Base-by-base conservation (phyloP, 228 moss, liverwort and hornwort genomes). In the Sphagnum fallax region DNA sequence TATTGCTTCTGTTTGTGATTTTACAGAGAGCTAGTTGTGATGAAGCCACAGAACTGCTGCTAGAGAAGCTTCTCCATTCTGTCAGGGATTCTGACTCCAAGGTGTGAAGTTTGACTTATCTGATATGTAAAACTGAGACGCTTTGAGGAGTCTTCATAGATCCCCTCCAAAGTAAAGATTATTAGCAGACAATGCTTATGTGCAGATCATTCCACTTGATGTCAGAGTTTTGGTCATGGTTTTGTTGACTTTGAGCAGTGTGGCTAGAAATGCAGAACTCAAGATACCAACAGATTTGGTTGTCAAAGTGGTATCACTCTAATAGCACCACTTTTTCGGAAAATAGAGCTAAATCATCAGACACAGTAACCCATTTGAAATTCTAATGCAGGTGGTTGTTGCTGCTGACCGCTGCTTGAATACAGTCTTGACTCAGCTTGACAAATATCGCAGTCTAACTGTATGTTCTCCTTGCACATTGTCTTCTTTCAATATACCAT, bases 341-440 rank as follows among this genome's bases (percentile, higher is more conserved):
- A 55, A 8, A 55, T 55, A 55, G 9, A 55, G 8, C 9, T 55
- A 55, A 12, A 55, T 12, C 8, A 55, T 8, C 9, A 12, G 8
- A 12, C 55, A 55, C 55, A 8, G 55, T 55, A 12, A 8, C 8
- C 55, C 55, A 55, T 8, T 12, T 65, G 48, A 49, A 16, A 47
- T 10, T 74, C 68, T 70, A 63, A 65, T 75, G 67, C 86, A 94
- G 94, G 96, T 96, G n/a, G 76, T 79, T 75, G 82, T 63, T 72
- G 91, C 91, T 32, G 96, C 93, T 52, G 89, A 93, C 78, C 86
- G 93, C 66, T 91, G 96, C 82, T 74, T 89, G 65, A 84, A 86
- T 63, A 67, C 84, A 53, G 78, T 91, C 59, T 80, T 96, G 80
- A 87, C 83, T 53, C 91, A 96, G 77, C 82, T 91, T 69, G 96